A percentile compares a stretch with the other conserved stretches of the same genome.
These are phyloP conservation scores for Entomophthora muscae DNA, from an alignment of 371 early-diverging fungal species.

Conservation along the genomic window DNA sequence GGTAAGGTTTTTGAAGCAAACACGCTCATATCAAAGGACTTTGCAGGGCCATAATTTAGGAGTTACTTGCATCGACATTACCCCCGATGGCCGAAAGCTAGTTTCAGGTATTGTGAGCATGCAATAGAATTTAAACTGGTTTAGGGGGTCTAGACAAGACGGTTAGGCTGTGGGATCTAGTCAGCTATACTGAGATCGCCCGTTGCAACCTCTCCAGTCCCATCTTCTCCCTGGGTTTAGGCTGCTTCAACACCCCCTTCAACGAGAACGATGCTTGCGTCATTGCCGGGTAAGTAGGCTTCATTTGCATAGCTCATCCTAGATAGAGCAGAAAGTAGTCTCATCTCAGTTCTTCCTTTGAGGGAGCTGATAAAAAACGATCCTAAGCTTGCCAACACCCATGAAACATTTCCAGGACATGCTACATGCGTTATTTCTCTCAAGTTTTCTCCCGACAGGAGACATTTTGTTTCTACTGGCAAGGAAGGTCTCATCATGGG, in stretches of 20 bases:
- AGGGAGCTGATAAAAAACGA: neutral
- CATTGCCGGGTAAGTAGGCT: neutral
- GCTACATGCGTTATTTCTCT: slow-evolving; percentile 4
- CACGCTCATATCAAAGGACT: neutral
- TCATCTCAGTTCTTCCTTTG: slow-evolving; percentile 1
- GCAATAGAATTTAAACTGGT: neutral
- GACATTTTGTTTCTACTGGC: slow-evolving; percentile 1
- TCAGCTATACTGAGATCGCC: neutral
- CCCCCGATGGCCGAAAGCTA: slow-evolving; percentile 1
- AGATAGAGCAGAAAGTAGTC: neutral
- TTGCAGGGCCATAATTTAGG: slow-evolving; percentile 3
- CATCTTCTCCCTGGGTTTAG: slow-evolving; percentile 5
- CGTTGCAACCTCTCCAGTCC: neutral
- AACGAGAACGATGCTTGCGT: neutral
- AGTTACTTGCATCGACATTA: slow-evolving; percentile 3
- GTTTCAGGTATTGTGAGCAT: neutral
- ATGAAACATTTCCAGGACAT: neutral
- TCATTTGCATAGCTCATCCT: neutral
- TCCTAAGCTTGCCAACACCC: neutral
- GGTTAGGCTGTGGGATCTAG: slow-evolving; percentile 3
- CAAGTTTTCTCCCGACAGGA: neutral
- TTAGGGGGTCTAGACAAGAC: slow-evolving; percentile 5
- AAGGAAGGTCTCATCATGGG: slow-evolving; percentile 7
- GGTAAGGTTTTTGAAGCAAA: neutral
- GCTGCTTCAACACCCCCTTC: neutral